Base-by-base conservation (phyloP, 192 early-diverging fungal genomes). In the Phycomyces blakesleeanus region DNA sequence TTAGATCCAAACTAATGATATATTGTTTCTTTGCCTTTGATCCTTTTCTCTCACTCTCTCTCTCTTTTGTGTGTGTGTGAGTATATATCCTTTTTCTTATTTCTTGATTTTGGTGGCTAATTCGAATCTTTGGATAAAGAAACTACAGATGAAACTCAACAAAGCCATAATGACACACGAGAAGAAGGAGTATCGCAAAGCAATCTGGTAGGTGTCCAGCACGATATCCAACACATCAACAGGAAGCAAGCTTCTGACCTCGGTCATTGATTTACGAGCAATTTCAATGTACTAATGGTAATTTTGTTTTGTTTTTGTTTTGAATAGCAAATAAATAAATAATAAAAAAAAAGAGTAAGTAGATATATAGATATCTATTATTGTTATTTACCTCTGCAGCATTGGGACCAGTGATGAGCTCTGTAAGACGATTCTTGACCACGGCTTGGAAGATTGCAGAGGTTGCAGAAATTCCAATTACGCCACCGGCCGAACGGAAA, bases 401-500 rank as follows among this genome's bases (percentile, higher is more conserved):
- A 61, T 71, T 51, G 2, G 68, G 68, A 21, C 68, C 74, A 24
- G 59, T 62, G 24, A 76, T 60, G 16, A 58, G 59, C 53, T 64
- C 56, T 22, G 59, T 56, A 0, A 76, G 66, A 10, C 54, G 26
- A 37, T 42, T 34, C 14, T 78, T 78, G 9, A 79, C 55, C 25
- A 71, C 34, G 57, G 56, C 63, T 51, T 79, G 78, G 64, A 78
- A 67, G 49, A 72, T 68, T 21, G 73, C 76, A n/a, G 76, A 76
- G 9, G 71, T 73, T 52, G 78, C 66, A 9, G 81, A 78, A 9
- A 87, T 69, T 58, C 82, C 82, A 42, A 87, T 60, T n/a, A 83
- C 82, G 57, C 79, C 77, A 14, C 85, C 84, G 37, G 76, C 64
- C n/a, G 62, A 69, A 59, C 78, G 74, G 44, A 81, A 65, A 41